Evolutionary conservation across 345 rosid species (phyloP).

Genomic region (Brassica nigra): DNA sequence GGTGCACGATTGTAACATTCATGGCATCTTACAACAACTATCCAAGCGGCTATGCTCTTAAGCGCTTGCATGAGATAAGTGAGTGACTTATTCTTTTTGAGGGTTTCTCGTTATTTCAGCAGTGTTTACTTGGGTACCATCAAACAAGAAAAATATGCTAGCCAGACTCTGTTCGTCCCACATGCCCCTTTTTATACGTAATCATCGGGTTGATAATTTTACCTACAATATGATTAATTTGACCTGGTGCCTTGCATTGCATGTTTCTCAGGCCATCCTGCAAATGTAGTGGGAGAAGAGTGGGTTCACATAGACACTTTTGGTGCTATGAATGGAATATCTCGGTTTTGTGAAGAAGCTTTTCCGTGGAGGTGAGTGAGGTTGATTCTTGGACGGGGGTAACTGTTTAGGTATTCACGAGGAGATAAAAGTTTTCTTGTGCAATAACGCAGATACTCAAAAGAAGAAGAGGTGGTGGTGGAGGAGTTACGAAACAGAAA

Average conservation of each 20-base stretch:
- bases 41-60: constrained; percentile 88
- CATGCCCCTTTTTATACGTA: background rate
- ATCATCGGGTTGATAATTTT: constrained; percentile 17
- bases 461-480: constrained; percentile 76
- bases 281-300: constrained; percentile 51
- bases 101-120: constrained; percentile 9
- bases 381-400: constrained; percentile 23
- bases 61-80: constrained; percentile 75
- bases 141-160: constrained; percentile 17
- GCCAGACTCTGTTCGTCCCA: constrained; percentile 13
- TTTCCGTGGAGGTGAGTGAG: constrained; percentile 87
- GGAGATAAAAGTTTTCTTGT: constrained; percentile 17
- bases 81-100: constrained; percentile 42
- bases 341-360: constrained; percentile 81
- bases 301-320: constrained; percentile 89
- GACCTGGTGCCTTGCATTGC: constrained; percentile 7
- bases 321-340: constrained; percentile 97
- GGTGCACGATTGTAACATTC: constrained; percentile 71
- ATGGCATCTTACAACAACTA: constrained; percentile 89
- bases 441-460: constrained; percentile 72
- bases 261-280: constrained; percentile 51
- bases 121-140: constrained; percentile 8
- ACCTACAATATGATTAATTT: background rate
- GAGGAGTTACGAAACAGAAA: constrained; percentile 57
- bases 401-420: background rate